Conservation (phyloP, 1,284 basidiomycete species). For the Boletus subluridellus region DNA sequence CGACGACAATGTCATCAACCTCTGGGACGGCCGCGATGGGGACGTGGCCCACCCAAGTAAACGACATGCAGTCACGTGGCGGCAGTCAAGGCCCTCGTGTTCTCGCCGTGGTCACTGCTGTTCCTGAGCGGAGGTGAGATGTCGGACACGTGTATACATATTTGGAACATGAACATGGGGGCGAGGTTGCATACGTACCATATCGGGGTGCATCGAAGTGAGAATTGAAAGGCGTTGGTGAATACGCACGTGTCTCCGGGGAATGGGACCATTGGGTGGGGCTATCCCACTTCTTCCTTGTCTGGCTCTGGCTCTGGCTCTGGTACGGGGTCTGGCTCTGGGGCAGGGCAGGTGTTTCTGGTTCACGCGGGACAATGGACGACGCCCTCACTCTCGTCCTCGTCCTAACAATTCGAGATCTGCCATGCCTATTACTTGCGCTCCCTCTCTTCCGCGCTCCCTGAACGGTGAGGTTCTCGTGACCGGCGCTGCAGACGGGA, state of each 20-base stretch:
- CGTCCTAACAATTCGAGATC: too few species aligned
- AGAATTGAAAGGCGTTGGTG: slow-evolving; percentile 86
- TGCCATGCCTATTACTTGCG: too few species aligned
- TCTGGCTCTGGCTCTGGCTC: slow-evolving; percentile 14
- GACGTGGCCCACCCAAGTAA: too few species aligned
- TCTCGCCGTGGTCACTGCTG: slow-evolving; percentile 87
- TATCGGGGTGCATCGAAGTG: slow-evolving; percentile 84
- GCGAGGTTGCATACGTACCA: slow-evolving; percentile 81
- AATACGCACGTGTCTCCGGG: slow-evolving; percentile 93
- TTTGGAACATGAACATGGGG: slow-evolving; percentile 90
- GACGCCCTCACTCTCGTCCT: too few species aligned
- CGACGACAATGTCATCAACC: slow-evolving; percentile 79
- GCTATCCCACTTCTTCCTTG: slow-evolving; percentile 58
- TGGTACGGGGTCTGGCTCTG: background rate
- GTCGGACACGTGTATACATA: slow-evolving; percentile 92
- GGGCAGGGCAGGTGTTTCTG: slow-evolving; percentile 22
- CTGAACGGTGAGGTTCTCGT: too few species aligned
- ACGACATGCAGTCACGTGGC: too few species aligned
- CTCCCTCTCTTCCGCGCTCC: too few species aligned
- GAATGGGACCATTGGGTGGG: slow-evolving; percentile 65
- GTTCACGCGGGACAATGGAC: background rate
- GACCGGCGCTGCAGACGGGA: too few species aligned
- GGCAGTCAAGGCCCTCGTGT: too few species aligned
- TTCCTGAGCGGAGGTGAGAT: too few species aligned
- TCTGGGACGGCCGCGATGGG: slow-evolving; percentile 85